phyloP scores from a whole-genome alignment of 225 moss, liverwort and hornwort species.

The Physcomitrellopsis africana region DNA sequence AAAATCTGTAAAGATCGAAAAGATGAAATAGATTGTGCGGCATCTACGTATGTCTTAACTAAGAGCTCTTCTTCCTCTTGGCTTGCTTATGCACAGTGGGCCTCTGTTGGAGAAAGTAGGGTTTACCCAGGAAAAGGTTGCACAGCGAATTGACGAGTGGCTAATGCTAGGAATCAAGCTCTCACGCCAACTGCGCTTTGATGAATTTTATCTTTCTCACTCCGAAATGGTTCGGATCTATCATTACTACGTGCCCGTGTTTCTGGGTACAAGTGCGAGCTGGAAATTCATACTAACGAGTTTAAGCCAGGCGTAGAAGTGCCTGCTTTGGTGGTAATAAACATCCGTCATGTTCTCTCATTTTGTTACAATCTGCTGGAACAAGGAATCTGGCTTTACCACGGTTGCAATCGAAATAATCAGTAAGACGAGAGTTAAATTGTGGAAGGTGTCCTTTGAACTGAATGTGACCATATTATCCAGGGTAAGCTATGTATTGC shows the following conservation, averaged over 20 bases:
- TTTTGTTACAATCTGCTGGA: too few relatives aligned
- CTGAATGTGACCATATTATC: background rate
- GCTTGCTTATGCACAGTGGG: constrained; percentile 36
- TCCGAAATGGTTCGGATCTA: constrained; percentile 60
- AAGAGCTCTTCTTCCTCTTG: constrained; percentile 16
- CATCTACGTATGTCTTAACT: constrained; percentile 1
- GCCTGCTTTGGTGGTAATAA: constrained; percentile 50
- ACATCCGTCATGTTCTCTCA: too few relatives aligned
- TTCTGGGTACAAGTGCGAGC: constrained; percentile 54
- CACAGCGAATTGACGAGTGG: constrained; percentile 53
- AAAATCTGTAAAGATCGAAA: background rate
- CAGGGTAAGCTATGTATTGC: background rate
- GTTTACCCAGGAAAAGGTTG: constrained; percentile 37
- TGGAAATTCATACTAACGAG: constrained; percentile 45
- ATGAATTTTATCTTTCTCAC: constrained; percentile 48
- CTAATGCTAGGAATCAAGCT: constrained; percentile 45
- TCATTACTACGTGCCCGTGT: constrained; percentile 63
- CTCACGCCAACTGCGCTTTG: constrained; percentile 50
- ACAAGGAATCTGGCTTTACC: background rate
- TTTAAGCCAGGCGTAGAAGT: constrained; percentile 40
- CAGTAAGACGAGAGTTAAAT: background rate
- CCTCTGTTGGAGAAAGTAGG: constrained; percentile 53
- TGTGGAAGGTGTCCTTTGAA: background rate
- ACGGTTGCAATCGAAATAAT: background rate
- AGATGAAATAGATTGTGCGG: background rate